Evolutionary conservation across 2,329 filamentous ascomycete genomes (phyloP).

Genomic region (Nothomitra cinnamomea): DNA sequence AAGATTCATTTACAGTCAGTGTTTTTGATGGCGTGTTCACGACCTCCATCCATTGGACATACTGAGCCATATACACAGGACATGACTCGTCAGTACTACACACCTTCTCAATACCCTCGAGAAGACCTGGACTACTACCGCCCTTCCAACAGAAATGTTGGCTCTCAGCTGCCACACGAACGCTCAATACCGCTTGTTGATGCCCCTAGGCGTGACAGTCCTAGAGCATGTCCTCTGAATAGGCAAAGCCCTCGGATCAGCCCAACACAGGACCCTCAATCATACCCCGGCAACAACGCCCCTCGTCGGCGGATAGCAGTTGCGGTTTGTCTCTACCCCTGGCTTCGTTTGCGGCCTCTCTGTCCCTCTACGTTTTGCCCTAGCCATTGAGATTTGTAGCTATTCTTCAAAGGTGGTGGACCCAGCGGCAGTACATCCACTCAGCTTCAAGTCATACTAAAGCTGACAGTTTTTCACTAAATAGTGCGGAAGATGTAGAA

Average conservation of each 20-base stretch:
- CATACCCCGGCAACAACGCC: constrained; percentile 12
- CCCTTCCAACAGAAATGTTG: constrained; percentile 9
- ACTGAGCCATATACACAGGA: constrained; percentile 2
- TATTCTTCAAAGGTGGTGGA: neutral
- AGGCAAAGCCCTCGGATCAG: constrained; percentile 7
- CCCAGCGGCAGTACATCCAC: neutral
- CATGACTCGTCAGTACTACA: constrained; percentile 8
- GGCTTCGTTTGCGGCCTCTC: neutral
- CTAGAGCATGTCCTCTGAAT: constrained; percentile 5
- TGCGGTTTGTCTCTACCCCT: constrained; percentile 14
- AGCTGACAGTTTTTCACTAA: neutral
- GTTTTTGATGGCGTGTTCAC: neutral
- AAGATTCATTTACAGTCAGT: neutral
- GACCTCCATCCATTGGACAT: neutral
- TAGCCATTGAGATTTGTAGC: neutral
- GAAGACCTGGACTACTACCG: constrained; percentile 13
- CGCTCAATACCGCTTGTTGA: constrained; percentile 12
- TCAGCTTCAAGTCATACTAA: constrained; percentile 4
- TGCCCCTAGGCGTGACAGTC: constrained; percentile 6
- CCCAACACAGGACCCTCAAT: constrained; percentile 9
- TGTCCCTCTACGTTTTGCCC: neutral
- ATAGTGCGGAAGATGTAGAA: constrained; percentile 76
- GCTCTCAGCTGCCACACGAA: constrained; percentile 5
- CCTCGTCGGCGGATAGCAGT: constrained; percentile 18
- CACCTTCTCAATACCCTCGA: neutral